phyloP scores from a whole-genome alignment of 441 rosid genomes.

The Dalechampia spathulata region DNA sequence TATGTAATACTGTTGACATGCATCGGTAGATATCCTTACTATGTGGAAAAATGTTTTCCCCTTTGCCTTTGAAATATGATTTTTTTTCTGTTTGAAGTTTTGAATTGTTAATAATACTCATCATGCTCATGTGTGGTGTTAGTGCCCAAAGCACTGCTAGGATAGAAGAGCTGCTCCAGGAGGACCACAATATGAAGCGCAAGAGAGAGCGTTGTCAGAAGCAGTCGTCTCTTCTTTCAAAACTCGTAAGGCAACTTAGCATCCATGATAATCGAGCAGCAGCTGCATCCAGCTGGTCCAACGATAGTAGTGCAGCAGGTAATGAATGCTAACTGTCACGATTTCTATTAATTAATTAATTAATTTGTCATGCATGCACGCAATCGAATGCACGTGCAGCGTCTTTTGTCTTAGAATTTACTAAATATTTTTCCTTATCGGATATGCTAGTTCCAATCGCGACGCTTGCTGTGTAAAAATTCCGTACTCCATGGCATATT shows the following conservation, averaged over 20 bases:
- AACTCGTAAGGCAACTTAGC: conserved; percentile 81
- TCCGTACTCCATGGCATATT: neutral
- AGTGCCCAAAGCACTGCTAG: conserved; percentile 76
- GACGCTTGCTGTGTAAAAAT: neutral
- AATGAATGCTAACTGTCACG: conserved; percentile 1
- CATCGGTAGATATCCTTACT: neutral
- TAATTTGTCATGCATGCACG: neutral
- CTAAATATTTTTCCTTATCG: too few species aligned
- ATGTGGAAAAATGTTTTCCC: neutral
- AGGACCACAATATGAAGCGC: conserved; percentile 76
- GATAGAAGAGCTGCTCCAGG: conserved; percentile 85
- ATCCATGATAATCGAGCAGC: conserved; percentile 91
- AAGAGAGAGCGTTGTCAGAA: conserved; percentile 79
- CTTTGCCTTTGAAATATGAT: too few species aligned
- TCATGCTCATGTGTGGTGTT: conserved; percentile 8
- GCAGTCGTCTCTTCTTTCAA: conserved; percentile 78
- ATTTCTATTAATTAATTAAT: neutral
- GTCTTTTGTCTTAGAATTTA: too few species aligned
- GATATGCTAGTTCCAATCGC: too few species aligned
- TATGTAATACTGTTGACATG: neutral
- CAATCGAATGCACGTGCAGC: too few species aligned
- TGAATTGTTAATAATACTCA: neutral
- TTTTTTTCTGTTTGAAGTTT: neutral
- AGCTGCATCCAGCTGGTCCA: conserved; percentile 78
- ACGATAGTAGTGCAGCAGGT: conserved; percentile 52